phyloP scores from a whole-genome alignment of 495 filamentous ascomycete genomes.

The Parathielavia hyrcaniae region DNA sequence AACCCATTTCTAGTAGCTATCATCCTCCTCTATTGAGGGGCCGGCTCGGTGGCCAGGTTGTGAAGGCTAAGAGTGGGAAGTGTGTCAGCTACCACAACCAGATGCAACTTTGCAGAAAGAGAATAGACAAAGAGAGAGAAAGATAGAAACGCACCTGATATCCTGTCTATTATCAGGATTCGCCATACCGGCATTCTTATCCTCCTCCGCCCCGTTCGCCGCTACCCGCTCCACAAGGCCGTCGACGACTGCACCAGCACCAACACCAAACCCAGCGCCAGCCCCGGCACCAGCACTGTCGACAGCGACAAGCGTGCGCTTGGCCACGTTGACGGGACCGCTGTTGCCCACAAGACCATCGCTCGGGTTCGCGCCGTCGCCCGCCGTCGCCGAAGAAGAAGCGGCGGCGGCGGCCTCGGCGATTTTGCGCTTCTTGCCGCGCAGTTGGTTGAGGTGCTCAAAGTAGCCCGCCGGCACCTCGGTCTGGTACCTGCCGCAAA shows the following conservation, averaged over 20 bases:
- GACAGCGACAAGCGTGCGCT: constrained; percentile 5
- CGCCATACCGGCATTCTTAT: constrained; percentile 4
- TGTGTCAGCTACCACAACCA: not conserved
- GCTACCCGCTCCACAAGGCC: too few relatives aligned
- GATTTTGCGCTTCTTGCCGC: constrained; percentile 63
- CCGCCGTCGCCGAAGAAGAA: not conserved
- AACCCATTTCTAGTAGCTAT: not conserved
- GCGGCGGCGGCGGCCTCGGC: not conserved
- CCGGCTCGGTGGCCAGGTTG: constrained; percentile 7
- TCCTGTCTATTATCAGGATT: constrained; percentile 16
- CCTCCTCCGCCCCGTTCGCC: not conserved
- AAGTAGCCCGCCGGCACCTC: constrained; percentile 80
- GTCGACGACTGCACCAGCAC: not conserved
- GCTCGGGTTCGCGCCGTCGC: not conserved
- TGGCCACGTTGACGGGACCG: constrained; percentile 23
- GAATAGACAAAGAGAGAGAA: not conserved
- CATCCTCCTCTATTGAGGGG: not conserved
- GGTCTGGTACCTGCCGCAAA: constrained; percentile 87
- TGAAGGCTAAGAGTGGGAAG: not conserved
- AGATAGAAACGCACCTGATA: constrained; percentile 17
- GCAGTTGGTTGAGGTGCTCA: constrained; percentile 68
- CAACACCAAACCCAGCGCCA: not conserved
- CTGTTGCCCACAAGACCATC: constrained; percentile 12
- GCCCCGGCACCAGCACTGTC: not conserved
- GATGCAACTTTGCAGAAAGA: not conserved